phyloP scores from a whole-genome alignment of 2,329 filamentous ascomycete genomes.

The Fusarium annulatum region DNA sequence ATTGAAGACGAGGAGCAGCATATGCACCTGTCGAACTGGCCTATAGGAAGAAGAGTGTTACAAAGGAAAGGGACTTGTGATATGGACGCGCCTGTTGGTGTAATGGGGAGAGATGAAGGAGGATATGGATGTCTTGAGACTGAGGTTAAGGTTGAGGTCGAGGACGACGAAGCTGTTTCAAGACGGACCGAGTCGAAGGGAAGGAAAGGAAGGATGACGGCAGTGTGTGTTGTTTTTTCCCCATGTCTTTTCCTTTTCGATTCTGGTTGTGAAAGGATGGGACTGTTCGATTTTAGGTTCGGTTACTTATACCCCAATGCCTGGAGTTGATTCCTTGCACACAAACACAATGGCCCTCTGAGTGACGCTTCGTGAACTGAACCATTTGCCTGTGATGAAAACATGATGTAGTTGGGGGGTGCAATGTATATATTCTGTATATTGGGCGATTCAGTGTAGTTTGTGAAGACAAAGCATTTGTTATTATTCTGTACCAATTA shows the following conservation, averaged over 20 bases:
- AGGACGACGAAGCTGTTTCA: conserved; percentile 23
- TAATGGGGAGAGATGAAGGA: conserved; percentile 38
- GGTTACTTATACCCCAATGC: conserved; percentile 47
- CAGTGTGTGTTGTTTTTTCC: conserved; percentile 32
- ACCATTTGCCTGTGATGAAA: background rate
- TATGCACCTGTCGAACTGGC: background rate
- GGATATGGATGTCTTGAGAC: background rate
- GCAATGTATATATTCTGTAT: background rate
- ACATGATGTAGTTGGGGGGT: background rate
- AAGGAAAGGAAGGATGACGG: conserved; percentile 27
- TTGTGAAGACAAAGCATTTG: background rate
- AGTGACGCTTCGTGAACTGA: background rate
- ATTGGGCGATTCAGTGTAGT: too few relatives aligned
- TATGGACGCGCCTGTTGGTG: conserved; percentile 5
- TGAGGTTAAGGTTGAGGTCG: conserved; percentile 10
- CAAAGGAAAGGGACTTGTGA: conserved; percentile 13
- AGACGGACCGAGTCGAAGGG: conserved; percentile 24
- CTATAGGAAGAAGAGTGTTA: background rate
- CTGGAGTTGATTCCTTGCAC: conserved; percentile 42
- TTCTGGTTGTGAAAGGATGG: conserved; percentile 27
- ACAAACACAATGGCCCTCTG: background rate
- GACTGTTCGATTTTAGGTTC: conserved; percentile 42
- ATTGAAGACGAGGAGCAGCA: conserved; percentile 22
- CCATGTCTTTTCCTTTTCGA: conserved; percentile 21
- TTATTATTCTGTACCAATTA: background rate